Evolutionary conservation across 2,329 filamentous ascomycete genomes (phyloP).

Genomic region (Calycina marina): DNA sequence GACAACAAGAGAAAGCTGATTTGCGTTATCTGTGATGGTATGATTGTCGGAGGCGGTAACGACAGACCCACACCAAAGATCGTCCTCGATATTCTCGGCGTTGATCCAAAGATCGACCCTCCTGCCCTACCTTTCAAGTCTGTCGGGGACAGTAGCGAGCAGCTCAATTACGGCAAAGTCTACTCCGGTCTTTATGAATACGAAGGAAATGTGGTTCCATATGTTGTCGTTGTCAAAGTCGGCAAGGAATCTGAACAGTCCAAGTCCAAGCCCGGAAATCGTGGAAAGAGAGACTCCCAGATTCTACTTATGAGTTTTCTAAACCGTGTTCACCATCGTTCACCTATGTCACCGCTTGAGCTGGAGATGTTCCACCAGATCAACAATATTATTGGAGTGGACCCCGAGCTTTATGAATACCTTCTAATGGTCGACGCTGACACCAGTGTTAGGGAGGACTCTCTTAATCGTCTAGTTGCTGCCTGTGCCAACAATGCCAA

Average conservation of each 20-base stretch:
- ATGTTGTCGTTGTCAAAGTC: conserved; percentile 89
- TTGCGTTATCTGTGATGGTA: conserved; percentile 91
- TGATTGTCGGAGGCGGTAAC: conserved; percentile 91
- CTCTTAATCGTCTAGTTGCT: conserved; percentile 81
- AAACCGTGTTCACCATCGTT: conserved; percentile 88
- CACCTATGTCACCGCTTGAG: conserved; percentile 90
- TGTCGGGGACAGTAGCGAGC: conserved; percentile 73
- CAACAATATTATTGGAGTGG: conserved; percentile 97
- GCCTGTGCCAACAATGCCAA: conserved; percentile 88
- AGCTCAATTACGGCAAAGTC: conserved; percentile 96
- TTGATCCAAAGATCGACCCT: conserved; percentile 92
- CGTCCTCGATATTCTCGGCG: conserved; percentile 89
- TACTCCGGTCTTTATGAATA: conserved; percentile 97
- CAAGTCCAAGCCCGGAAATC: conserved; percentile 89
- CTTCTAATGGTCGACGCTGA: conserved; percentile 96
- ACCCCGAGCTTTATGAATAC: conserved; percentile 95
- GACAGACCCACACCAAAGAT: conserved; percentile 96
- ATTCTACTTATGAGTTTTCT: conserved; percentile 94
- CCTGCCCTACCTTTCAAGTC: conserved; percentile 90
- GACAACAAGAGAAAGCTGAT: conserved; percentile 98
- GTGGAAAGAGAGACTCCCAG: conserved; percentile 96
- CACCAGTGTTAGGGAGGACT: conserved; percentile 84
- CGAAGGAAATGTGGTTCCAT: conserved; percentile 94
- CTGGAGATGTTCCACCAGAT: conserved; percentile 98
- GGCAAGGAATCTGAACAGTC: conserved; percentile 90